Evolutionary conservation across 352 stramenopile species (phyloP).

Genomic region (Pythium volutum): DNA sequence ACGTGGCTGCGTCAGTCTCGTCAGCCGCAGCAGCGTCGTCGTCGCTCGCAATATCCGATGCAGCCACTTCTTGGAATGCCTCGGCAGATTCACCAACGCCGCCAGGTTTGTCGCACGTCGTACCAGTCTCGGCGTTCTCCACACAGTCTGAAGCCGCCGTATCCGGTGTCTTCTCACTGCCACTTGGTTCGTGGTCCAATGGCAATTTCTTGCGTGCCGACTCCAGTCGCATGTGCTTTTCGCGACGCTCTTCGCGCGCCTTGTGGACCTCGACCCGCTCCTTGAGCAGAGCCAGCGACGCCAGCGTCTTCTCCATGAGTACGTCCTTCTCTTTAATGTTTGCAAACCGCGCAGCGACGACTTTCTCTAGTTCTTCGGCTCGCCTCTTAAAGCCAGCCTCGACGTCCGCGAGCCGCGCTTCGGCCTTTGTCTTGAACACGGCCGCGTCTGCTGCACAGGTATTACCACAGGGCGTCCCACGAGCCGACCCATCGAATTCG

Average conservation of each 20-base stretch:
- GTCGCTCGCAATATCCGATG: background rate
- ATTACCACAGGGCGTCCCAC: slow-evolving; percentile 32
- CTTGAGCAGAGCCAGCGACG: slow-evolving; percentile 41
- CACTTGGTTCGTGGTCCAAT: slow-evolving; percentile 6
- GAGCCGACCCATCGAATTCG: slow-evolving; percentile 43
- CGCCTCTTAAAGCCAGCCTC: slow-evolving; percentile 49
- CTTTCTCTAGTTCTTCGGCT: slow-evolving; percentile 32
- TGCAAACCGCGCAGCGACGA: slow-evolving; percentile 47
- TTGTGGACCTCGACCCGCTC: slow-evolving; percentile 61
- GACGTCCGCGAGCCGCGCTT: slow-evolving; percentile 38
- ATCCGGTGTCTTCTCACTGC: slow-evolving; percentile 1
- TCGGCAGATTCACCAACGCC: background rate
- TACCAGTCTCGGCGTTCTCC: slow-evolving; percentile 7
- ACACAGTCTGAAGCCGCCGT: slow-evolving; percentile 8
- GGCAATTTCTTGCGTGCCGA: slow-evolving; percentile 42
- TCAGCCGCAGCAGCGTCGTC: slow-evolving; percentile 21
- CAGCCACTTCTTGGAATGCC: slow-evolving; percentile 21
- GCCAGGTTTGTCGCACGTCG: slow-evolving; percentile 12
- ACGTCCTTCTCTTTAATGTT: slow-evolving; percentile 28
- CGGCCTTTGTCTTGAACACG: slow-evolving; percentile 34
- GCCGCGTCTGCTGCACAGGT: slow-evolving; percentile 44
- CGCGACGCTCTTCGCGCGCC: slow-evolving; percentile 57
- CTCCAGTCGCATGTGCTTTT: slow-evolving; percentile 52
- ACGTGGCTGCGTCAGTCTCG: slow-evolving; percentile 5
- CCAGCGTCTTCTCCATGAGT: slow-evolving; percentile 35